Conservation (phyloP, 441 rosid genomes). For the Theobroma grandiflorum region DNA sequence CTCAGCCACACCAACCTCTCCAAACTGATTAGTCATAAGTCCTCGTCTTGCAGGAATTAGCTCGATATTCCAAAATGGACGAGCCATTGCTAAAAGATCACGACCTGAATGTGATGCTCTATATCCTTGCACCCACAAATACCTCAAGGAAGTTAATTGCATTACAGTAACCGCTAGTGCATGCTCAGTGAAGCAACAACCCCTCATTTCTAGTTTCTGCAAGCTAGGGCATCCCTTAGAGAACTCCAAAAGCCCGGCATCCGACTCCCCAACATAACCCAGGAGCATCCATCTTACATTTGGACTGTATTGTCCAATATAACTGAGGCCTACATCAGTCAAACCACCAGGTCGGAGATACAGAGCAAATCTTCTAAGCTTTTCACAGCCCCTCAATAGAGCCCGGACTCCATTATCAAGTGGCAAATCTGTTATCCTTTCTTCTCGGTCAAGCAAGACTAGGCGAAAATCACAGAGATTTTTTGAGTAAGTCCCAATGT, state of each 20-base stretch:
- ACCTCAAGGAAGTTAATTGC: conserved; percentile 77
- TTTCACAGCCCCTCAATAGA: conserved; percentile 78
- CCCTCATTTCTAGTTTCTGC: conserved; percentile 91
- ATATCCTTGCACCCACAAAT: conserved; percentile 94
- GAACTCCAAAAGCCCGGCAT: conserved; percentile 75
- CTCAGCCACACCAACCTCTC: conserved; percentile 47
- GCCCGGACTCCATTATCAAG: conserved; percentile 89
- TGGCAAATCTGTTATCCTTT: conserved; percentile 78
- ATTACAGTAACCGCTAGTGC: conserved; percentile 73
- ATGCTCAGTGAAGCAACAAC: conserved; percentile 80
- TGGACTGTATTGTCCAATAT: conserved; percentile 72
- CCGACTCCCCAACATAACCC: conserved; percentile 76
- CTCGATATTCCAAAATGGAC: conserved; percentile 97
- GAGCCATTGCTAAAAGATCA: conserved; percentile 73
- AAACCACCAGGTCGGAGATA: conserved; percentile 83
- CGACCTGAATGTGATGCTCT: conserved; percentile 54
- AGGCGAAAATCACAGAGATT: conserved; percentile 84
- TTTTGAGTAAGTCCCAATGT: conserved; percentile 67
- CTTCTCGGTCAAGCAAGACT: conserved; percentile 80
- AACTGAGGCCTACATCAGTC: conserved; percentile 79
- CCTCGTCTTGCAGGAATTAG: conserved; percentile 72
- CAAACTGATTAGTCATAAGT: conserved; percentile 31
- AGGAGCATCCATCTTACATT: conserved; percentile 94
- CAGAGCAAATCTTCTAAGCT: conserved; percentile 79
- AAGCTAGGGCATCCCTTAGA: conserved; percentile 85